Conservation (phyloP, 257 asterid species). For the Cinchona pubescens region DNA sequence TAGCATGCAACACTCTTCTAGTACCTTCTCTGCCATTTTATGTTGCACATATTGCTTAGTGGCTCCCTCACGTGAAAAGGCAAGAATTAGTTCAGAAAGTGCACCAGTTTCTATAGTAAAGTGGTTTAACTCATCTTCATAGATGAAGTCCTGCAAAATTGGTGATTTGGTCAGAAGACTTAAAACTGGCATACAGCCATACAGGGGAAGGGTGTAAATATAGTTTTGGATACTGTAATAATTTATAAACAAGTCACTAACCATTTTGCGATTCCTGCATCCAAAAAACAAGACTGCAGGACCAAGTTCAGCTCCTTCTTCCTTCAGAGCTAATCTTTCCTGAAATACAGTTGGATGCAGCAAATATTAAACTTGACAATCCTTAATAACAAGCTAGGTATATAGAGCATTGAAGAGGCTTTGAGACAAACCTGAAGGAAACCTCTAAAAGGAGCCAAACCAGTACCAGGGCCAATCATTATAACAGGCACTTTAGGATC, state of each 20-base stretch:
- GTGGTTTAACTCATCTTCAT: conserved; percentile 69
- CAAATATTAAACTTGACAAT: conserved; percentile 5
- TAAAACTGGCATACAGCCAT: background rate
- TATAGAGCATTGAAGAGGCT: background rate
- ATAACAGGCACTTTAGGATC: conserved; percentile 77
- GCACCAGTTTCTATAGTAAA: conserved; percentile 70
- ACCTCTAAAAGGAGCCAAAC: conserved; percentile 97
- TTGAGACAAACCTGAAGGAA: conserved; percentile 79
- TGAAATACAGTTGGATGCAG: conserved; percentile 31
- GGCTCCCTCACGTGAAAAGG: conserved; percentile 91
- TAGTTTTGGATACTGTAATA: background rate
- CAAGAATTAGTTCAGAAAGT: conserved; percentile 84
- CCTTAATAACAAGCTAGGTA: conserved; percentile 2
- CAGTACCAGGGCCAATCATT: conserved; percentile 99
- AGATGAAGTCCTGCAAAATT: conserved; percentile 72
- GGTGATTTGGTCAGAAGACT: conserved; percentile 2
- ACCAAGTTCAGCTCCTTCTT: conserved; percentile 85
- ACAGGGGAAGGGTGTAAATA: background rate
- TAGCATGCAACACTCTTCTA: conserved; percentile 5
- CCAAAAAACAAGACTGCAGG: conserved; percentile 86
- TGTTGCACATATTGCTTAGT: conserved; percentile 92
- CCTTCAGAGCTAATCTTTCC: conserved; percentile 95
- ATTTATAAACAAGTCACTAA: conserved; percentile 24
- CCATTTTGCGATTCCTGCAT: conserved; percentile 92
- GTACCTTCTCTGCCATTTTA: conserved; percentile 84